Conservation (phyloP, 257 asterid genomes). For the Gynochthodes officinalis region DNA sequence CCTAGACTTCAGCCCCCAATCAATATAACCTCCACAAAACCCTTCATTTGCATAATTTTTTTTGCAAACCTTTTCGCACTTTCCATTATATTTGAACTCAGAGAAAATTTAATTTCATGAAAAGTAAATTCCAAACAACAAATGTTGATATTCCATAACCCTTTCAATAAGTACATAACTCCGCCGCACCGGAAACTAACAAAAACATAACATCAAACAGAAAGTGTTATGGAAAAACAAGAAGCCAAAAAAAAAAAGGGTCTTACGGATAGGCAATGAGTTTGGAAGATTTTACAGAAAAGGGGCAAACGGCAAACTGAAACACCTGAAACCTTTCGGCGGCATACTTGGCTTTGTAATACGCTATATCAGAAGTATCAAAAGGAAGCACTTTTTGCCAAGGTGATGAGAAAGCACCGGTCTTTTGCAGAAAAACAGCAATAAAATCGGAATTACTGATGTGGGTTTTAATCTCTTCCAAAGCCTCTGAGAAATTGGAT, state of each 20-base stretch:
- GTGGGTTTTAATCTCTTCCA: constrained; percentile 42
- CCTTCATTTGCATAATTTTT: neutral
- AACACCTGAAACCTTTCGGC: constrained; percentile 79
- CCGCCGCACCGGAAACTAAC: neutral
- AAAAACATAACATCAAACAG: neutral
- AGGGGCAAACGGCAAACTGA: constrained; percentile 91
- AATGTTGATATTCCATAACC: neutral
- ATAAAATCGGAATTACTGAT: constrained; percentile 56
- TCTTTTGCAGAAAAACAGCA: constrained; percentile 49
- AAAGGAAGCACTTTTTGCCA: constrained; percentile 76
- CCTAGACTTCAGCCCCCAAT: neutral
- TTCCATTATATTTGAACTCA: neutral
- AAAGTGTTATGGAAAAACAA: neutral
- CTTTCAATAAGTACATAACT: neutral
- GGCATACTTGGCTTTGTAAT: constrained; percentile 59
- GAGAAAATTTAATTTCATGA: neutral
- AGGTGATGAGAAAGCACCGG: constrained; percentile 74
- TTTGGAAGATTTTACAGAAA: constrained; percentile 58
- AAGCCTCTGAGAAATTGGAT: constrained; percentile 54
- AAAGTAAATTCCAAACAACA: neutral
- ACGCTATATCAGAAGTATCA: constrained; percentile 69
- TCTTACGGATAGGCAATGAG: constrained; percentile 75
- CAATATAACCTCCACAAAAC: neutral
- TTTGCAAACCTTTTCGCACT: neutral
- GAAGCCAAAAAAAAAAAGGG: neutral